These are phyloP conservation scores for Colletotrichum nymphaeae DNA, from an alignment of 2,329 filamentous ascomycete genomes.

Conservation along the genomic window DNA sequence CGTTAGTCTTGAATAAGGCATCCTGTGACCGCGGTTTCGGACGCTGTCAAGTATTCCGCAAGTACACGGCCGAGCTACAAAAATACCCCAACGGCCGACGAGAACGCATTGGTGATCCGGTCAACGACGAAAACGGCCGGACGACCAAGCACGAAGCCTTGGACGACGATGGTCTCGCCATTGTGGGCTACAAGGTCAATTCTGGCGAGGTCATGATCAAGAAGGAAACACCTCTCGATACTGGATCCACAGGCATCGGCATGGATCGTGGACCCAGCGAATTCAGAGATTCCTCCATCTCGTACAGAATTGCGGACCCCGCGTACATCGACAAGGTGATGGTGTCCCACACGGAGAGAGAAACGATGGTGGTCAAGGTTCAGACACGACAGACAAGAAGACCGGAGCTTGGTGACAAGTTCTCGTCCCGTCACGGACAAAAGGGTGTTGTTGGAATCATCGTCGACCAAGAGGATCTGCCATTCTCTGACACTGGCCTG, in stretches of 20 bases:
- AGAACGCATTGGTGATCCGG: constrained; percentile 72
- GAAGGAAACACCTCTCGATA: constrained; percentile 87
- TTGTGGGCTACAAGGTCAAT: constrained; percentile 83
- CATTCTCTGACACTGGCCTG: constrained; percentile 90
- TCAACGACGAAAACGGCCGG: constrained; percentile 66
- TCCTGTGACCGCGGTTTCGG: constrained; percentile 96
- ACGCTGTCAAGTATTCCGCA: constrained; percentile 97
- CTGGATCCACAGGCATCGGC: constrained; percentile 77
- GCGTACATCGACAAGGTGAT: constrained; percentile 97
- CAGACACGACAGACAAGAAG: constrained; percentile 95
- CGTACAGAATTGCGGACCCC: constrained; percentile 86
- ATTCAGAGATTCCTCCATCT: constrained; percentile 75
- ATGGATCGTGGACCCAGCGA: constrained; percentile 72
- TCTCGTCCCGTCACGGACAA: constrained; percentile 97
- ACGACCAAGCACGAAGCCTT: constrained; percentile 79
- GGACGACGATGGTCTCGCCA: constrained; percentile 88
- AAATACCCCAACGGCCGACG: constrained; percentile 85
- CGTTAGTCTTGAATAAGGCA: constrained; percentile 94
- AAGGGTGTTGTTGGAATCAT: constrained; percentile 98
- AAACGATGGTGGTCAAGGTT: constrained; percentile 89
- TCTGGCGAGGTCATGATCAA: constrained; percentile 89
- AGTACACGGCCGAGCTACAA: constrained; percentile 87
- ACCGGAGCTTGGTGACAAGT: constrained; percentile 97
- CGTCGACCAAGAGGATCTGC: constrained; percentile 95
- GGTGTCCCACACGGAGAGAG: constrained; percentile 88